Evolutionary conservation across 805 yeast species (phyloP).

Genomic region (Kodamaea laetipori): DNA sequence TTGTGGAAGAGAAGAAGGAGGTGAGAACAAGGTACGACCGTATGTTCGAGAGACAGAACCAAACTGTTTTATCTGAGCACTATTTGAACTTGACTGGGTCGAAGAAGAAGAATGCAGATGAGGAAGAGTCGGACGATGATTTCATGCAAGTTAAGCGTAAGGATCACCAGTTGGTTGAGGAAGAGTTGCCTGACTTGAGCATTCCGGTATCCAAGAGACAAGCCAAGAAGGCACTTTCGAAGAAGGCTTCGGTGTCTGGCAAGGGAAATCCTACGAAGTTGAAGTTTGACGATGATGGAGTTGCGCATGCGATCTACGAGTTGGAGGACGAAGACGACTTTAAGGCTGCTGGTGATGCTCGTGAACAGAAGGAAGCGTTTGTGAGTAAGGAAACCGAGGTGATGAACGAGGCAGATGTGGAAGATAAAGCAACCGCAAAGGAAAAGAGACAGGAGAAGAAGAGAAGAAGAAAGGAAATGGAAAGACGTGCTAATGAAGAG

Average conservation of each 20-base stretch:
- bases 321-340: constrained; percentile 89
- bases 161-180: constrained; percentile 70
- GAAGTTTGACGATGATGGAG: constrained; percentile 92
- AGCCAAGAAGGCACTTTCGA: constrained; percentile 82
- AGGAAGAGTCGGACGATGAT: constrained; percentile 56
- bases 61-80: constrained; percentile 87
- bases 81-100: constrained; percentile 71
- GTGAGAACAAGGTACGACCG: constrained; percentile 88
- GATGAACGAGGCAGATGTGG: constrained; percentile 72
- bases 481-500: constrained; percentile 50
- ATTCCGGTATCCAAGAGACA: constrained; percentile 80
- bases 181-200: constrained; percentile 61
- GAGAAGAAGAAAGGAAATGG: constrained; percentile 80
- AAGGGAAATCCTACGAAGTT: constrained; percentile 76
- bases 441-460: constrained; percentile 85
- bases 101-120: constrained; percentile 25
- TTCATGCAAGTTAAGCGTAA: constrained; percentile 79
- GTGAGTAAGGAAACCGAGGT: constrained; percentile 63
- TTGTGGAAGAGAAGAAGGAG: constrained; percentile 41
- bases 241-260: constrained; percentile 71
- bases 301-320: constrained; percentile 88
- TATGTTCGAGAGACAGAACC: constrained; percentile 94
- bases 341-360: constrained; percentile 69
- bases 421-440: constrained; percentile 76
- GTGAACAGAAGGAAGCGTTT: constrained; percentile 65